Conservation (phyloP, 2,329 filamentous ascomycete genomes). For the Fusarium miscanthi region DNA sequence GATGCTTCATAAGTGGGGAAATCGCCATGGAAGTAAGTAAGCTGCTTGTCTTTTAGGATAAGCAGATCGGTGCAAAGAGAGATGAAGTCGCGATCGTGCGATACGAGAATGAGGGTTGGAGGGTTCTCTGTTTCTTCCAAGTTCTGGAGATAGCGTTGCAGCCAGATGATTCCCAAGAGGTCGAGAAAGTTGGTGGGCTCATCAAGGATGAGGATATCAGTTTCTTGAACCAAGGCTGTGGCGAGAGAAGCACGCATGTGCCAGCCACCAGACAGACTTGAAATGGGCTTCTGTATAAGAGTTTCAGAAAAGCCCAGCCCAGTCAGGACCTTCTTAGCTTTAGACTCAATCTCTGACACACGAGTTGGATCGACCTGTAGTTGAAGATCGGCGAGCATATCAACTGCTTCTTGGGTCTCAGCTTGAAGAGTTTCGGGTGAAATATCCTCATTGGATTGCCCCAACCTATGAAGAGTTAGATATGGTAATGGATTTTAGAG, state of each 20-base stretch:
- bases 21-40: slow-evolving; percentile 81
- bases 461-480: slow-evolving; percentile 48
- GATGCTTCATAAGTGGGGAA: slow-evolving; percentile 77
- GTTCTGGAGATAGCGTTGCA: slow-evolving; percentile 76
- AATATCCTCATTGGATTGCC: slow-evolving; percentile 67
- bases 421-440: slow-evolving; percentile 65
- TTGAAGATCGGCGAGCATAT: slow-evolving; percentile 76
- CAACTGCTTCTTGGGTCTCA: slow-evolving; percentile 76
- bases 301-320: slow-evolving; percentile 78
- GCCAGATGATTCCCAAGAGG: slow-evolving; percentile 84
- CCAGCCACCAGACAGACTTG: slow-evolving; percentile 81
- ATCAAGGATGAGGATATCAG: slow-evolving; percentile 83
- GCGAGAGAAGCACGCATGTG: slow-evolving; percentile 76
- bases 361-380: slow-evolving; percentile 74
- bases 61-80: slow-evolving; percentile 82
- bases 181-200: slow-evolving; percentile 91
- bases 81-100: slow-evolving; percentile 85
- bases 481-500: rapidly evolving
- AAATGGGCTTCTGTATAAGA: slow-evolving; percentile 68
- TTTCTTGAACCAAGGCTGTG: slow-evolving; percentile 74
- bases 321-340: slow-evolving; percentile 72
- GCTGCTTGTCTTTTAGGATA: slow-evolving; percentile 76
- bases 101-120: slow-evolving; percentile 80
- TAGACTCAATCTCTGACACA: slow-evolving; percentile 71
- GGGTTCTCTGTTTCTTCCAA: slow-evolving; percentile 63